Base-by-base conservation (phyloP, 2,329 filamentous ascomycete genomes). In the Aureobasidium vineae region DNA sequence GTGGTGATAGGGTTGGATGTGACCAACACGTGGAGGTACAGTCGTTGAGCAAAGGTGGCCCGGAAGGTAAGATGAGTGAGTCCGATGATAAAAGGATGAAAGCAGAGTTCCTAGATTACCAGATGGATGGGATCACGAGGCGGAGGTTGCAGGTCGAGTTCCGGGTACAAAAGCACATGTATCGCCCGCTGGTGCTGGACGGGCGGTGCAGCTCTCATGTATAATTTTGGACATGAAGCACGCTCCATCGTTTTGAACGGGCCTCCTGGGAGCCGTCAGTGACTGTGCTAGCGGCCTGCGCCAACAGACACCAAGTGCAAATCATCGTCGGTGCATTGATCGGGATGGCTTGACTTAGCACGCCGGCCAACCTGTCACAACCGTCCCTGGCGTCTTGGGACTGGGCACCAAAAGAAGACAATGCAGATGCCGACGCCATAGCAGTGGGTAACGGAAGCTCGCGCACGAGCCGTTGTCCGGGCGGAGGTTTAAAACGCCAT, bases 301-400 rank as follows among this genome's bases (percentile, higher is more conserved):
- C 64, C 64, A 60, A 36, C 54, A 47, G 53, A 66, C 43, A 66
- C 53, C 64, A 57, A 50, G 43, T 54, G 53, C 52, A 65, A 57
- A 57, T 65, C 63, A 65, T 65, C 23, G 63, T 56, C 52, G 50
- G 61, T 65, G 63, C 63, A 60, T 59, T 66, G 53, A 66, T 66
- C 64, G 53, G 64, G 36, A 52, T 50, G 52, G 53, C 54, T 66
- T 49, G 45, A 52, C 54, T 36, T 66, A 66, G 64, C 53, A 40
- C 53, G 54, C 52, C 64, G 54, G 64, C 54, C 53, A 66, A 66
- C 54, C 64, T 66, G 64, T 66, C 64, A 66, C 64, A 66, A 66
- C 45, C 64, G 64, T 66, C 64, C 64, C 64, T 66, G 64, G 64
- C 64, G 64, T 66, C 64, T 60, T 52, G 45, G 54, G 38, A 60